Evolutionary conservation across 768 basidiomycete genomes (phyloP), one percentile per base, ranked within the genome.

Genomic region (Pleurotus giganteus): DNA sequence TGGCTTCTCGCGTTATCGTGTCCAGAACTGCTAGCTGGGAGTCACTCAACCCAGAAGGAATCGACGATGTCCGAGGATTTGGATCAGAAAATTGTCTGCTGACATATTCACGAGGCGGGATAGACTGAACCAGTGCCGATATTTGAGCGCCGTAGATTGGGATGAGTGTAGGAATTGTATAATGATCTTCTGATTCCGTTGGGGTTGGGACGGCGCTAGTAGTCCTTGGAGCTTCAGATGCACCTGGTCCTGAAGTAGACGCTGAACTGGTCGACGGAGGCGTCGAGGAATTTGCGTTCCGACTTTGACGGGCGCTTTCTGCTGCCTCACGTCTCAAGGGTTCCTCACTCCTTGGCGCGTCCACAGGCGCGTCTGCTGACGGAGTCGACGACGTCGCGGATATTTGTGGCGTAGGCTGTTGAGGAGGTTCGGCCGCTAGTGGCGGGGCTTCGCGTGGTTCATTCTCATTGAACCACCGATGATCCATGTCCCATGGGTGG

Each of bases 21-120:
- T 93, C 89, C 69, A 93, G 71, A 17, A 76, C 69, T 15, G 77
- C 72, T 11, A 94, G 73, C 61, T 92, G 88, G 36, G 81, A 80
- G 13, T 84, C 82, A 4, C 78, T 83, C 54, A 84, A 62, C 29
- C 71, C 72, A 8, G 75, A 66, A 19, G 84, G 83, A 27, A 82
- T 66, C 47, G 71, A 71, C 42, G 68, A 60, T 29, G 61, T 24
- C 41, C 44, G 26, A 21, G 12, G 11, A 32, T 41, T 41, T 13
- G 34, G n/a, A 23, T 37, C 21, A 50, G 49, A 37, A 11, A 34
- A 11, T 36, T 21, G 23, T 49, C 53, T 24, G 52, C 13, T 19
- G 21, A 11, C 27, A 21, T 53, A 53, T 32, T 47, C 26, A 15
- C 26, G 39, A n/a, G 46, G 28, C 8, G 31, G 11, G 8, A 24